phyloP scores from a whole-genome alignment of 2,329 filamentous ascomycete genomes.

The Aspergillus arachidicola region DNA sequence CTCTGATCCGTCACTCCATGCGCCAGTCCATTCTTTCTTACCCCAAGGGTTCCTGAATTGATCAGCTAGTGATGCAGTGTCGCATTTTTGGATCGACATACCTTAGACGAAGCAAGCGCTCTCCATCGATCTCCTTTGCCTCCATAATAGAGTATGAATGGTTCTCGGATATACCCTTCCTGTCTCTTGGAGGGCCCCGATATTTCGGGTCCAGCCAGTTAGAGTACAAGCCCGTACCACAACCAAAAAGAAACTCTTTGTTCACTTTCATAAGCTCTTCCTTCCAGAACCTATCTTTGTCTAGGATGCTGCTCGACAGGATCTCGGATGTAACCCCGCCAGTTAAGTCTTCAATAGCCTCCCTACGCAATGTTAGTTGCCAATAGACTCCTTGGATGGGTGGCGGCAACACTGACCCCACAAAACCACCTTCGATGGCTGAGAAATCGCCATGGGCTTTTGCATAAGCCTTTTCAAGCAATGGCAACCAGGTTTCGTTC shows the following conservation, averaged over 20 bases:
- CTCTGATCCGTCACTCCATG: constrained; percentile 80
- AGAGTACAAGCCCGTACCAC: constrained; percentile 49
- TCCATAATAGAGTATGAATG: constrained; percentile 64
- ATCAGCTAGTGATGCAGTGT: constrained; percentile 17
- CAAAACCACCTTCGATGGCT: constrained; percentile 73
- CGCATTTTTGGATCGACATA: constrained; percentile 27
- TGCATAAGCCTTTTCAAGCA: constrained; percentile 81
- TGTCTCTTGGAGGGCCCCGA: constrained; percentile 37
- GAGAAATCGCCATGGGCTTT: constrained; percentile 82
- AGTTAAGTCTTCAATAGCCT: constrained; percentile 62
- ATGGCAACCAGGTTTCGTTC: constrained; percentile 80
- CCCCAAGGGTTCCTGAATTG: constrained; percentile 76
- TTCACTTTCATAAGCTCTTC: constrained; percentile 81
- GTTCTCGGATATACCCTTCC: constrained; percentile 49
- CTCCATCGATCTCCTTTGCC: constrained; percentile 61
- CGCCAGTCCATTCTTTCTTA: constrained; percentile 75
- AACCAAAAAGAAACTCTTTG: constrained; percentile 65
- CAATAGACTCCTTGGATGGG: not conserved
- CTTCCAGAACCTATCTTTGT: constrained; percentile 81
- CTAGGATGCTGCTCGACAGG: constrained; percentile 49
- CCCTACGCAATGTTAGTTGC: constrained; percentile 33
- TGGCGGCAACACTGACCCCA: constrained; percentile 50
- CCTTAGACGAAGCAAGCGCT: constrained; percentile 66
- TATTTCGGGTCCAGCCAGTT: constrained; percentile 45
- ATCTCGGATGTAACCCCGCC: constrained; percentile 54